Evolutionary conservation across 139 green algal species (phyloP).

Genomic region (Tetradesmus obliquus): DNA sequence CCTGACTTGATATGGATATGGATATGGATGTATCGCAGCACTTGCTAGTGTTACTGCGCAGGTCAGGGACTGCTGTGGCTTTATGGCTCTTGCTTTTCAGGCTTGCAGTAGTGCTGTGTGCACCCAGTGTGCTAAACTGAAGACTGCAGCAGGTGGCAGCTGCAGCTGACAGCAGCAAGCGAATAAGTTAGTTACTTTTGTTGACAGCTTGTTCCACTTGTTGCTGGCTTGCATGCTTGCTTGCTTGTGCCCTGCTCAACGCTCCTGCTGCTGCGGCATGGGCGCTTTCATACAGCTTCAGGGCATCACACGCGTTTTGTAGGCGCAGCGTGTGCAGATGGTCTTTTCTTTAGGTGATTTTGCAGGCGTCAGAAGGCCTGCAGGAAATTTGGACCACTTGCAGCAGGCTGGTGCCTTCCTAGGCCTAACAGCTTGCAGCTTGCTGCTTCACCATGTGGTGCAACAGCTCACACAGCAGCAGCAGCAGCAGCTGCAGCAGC

Average conservation of each 20-base stretch:
- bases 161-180: not conserved
- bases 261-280: not conserved
- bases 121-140: too few species aligned
- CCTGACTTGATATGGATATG: not conserved
- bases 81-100: not conserved
- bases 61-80: not conserved
- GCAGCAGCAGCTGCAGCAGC: too few species aligned
- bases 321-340: not conserved
- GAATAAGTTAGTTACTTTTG: too few species aligned
- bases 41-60: not conserved
- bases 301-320: not conserved
- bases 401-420: not conserved
- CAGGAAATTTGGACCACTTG: not conserved
- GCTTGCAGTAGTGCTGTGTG: too few species aligned
- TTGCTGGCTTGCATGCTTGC: not conserved
- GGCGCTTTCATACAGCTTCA: too few species aligned
- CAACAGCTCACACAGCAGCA: too few species aligned
- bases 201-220: not conserved
- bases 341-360: too few species aligned
- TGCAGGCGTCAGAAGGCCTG: too few species aligned
- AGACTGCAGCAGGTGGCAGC: too few species aligned
- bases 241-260: too few species aligned
- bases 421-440: not conserved
- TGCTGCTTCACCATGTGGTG: not conserved
- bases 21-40: not conserved